Base-by-base conservation (phyloP, 1,284 basidiomycete genomes). In the Trametes hirsuta region DNA sequence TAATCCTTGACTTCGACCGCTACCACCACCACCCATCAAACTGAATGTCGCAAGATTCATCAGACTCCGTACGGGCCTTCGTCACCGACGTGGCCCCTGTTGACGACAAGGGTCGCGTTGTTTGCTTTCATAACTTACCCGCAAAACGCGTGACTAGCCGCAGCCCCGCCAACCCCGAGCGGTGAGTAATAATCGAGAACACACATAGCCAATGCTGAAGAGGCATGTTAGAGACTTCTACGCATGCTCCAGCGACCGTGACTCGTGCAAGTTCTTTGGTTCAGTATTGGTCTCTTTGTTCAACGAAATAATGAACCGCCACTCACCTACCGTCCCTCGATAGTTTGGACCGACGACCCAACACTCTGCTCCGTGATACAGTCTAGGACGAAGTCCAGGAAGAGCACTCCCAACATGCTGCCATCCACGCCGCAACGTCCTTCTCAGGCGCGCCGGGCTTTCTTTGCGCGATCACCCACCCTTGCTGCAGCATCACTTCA, bases 321-420 rank as follows among this genome's bases (percentile, higher is more conserved):
- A 39, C 53, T 57, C 1, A 45, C 47, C 25, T 8, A 12, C 1
- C 4, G 0, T 15, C 35, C 22, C 4, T 24, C 10, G 10, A 14
- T 60, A 81, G 79, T 70, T 18, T 81, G 79, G 80, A 72, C 58
- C 25, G 75, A 79, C 41, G 67, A 78, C 37, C 52, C 21, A 25
- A 47, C 36, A 3, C 34, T 61, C 10, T 21, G 47, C n/a, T 44
- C 55, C 37, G 64, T 51, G 2, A 39, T 51, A 37, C 21, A 51
- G 18, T 41, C 49, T 4, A 18, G 18, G 18, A 18, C 18, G 18
- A 45, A 61, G 37, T 52, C 58, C 14, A 57, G 44, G 6, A 45
- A 30, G 30, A 34, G n/a, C 18, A 8, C 39, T 9, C 11, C 22
- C 4, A 15, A 35, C 22, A 25, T 25, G 22, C 30, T 22, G 1